Conservation (phyloP, 805 yeast species). For the Yarrowia bubula region DNA sequence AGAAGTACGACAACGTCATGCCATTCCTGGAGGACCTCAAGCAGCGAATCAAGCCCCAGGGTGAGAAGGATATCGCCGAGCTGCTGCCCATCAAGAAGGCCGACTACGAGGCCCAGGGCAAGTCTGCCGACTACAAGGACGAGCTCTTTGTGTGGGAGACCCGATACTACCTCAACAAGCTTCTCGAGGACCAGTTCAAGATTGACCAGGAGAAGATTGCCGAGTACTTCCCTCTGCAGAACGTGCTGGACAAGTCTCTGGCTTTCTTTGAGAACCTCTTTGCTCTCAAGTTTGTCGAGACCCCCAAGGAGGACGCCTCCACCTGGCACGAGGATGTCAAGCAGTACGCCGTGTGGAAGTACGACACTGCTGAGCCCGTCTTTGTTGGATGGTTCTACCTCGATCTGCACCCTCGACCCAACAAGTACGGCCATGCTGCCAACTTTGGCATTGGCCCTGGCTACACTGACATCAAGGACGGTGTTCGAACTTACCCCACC, state of each 20-base stretch:
- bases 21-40: conserved; percentile 62
- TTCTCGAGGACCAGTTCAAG: conserved; percentile 64
- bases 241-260: conserved; percentile 68
- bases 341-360: conserved; percentile 62
- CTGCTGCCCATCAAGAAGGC: conserved; percentile 53
- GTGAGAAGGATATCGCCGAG: conserved; percentile 50
- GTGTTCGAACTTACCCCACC: conserved; percentile 57
- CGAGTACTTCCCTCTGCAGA: conserved; percentile 74
- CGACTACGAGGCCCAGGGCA: conserved; percentile 49
- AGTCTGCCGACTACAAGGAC: conserved; percentile 40
- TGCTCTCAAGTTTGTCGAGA: conserved; percentile 62
- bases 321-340: conserved; percentile 78
- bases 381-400: conserved; percentile 79
- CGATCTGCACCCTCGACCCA: conserved; percentile 82
- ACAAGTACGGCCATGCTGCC: conserved; percentile 88
- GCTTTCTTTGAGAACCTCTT: conserved; percentile 67
- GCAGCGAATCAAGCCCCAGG: conserved; percentile 58
- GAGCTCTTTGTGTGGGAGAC: conserved; percentile 69
- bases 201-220: conserved; percentile 71
- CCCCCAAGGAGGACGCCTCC: conserved; percentile 42
- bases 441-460: conserved; percentile 69
- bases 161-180: conserved; percentile 60
- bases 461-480: conserved; percentile 53
- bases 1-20: conserved; percentile 57
- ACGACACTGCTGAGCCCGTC: conserved; percentile 45